phyloP scores from a whole-genome alignment of 306 rosid genomes.

The Casuarina equisetifolia region DNA sequence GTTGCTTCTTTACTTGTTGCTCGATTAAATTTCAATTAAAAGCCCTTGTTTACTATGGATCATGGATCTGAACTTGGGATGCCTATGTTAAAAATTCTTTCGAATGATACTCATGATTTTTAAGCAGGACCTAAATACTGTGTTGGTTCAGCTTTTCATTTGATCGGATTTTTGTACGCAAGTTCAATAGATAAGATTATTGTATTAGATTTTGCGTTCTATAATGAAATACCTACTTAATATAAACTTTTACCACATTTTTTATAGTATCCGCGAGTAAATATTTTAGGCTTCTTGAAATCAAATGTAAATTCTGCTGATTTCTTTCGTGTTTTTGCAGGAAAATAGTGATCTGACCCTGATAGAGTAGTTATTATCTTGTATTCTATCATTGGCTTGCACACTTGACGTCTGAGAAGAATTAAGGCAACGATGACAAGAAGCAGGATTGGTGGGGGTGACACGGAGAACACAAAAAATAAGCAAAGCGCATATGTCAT shows the following conservation, averaged over 20 bases:
- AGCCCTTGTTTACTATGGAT: neutral
- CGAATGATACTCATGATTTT: neutral
- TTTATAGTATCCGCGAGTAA: neutral
- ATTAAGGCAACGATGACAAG: neutral
- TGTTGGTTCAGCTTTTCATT: neutral
- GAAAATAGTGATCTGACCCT: slow-evolving; percentile 11
- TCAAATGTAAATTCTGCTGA: neutral
- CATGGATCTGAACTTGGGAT: neutral
- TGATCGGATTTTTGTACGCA: neutral
- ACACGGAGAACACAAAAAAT: neutral
- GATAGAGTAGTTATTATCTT: neutral
- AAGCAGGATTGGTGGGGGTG: neutral
- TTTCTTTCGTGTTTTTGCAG: slow-evolving; percentile 23
- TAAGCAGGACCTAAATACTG: neutral
- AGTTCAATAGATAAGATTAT: neutral
- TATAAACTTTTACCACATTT: neutral
- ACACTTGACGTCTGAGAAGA: neutral
- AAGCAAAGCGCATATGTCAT: neutral
- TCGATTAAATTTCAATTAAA: slow-evolving; percentile 17
- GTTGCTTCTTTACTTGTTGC: slow-evolving; percentile 12
- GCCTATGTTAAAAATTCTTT: neutral
- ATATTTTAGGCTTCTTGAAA: neutral
- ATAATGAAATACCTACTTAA: neutral
- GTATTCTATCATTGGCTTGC: slow-evolving; percentile 24
- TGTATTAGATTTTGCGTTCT: neutral